Conservation (phyloP, 768 basidiomycete species). For the Trametes coccinea region DNA sequence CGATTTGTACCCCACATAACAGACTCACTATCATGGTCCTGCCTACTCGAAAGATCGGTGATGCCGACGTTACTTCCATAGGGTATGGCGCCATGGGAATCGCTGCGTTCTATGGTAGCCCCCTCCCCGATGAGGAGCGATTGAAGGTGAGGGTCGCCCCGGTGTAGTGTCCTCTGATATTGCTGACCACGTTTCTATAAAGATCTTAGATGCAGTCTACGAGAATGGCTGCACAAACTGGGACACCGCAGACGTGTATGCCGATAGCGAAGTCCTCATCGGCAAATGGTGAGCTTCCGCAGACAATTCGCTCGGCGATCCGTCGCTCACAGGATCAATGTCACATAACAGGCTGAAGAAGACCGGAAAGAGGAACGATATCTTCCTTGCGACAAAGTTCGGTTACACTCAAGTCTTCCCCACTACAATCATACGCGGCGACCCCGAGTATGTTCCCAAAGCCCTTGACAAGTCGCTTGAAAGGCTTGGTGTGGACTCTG, state of each 20-base stretch:
- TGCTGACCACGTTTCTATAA: background rate
- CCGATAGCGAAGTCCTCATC: slow-evolving; percentile 43
- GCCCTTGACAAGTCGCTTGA: slow-evolving; percentile 42
- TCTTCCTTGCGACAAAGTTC: slow-evolving; percentile 67
- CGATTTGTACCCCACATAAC: slow-evolving; percentile 18
- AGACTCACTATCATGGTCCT: slow-evolving; percentile 24
- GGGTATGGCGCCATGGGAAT: slow-evolving; percentile 66
- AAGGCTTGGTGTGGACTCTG: slow-evolving; percentile 34
- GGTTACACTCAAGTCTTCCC: slow-evolving; percentile 35
- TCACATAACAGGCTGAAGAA: slow-evolving; percentile 44
- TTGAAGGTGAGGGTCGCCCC: slow-evolving; percentile 44
- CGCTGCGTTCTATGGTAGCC: slow-evolving; percentile 46
- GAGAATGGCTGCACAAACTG: slow-evolving; percentile 44
- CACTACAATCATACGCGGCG: slow-evolving; percentile 31
- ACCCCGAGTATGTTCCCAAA: slow-evolving; percentile 42
- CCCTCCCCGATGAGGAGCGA: slow-evolving; percentile 53
- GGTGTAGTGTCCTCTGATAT: slow-evolving; percentile 22
- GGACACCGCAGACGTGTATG: slow-evolving; percentile 46
- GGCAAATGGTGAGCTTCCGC: slow-evolving; percentile 36
- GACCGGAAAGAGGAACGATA: slow-evolving; percentile 50
- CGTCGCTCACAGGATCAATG: too few species aligned
- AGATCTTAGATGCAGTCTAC: slow-evolving; percentile 44
- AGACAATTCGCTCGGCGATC: too few species aligned
- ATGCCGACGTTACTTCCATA: slow-evolving; percentile 47
- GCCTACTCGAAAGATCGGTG: slow-evolving; percentile 47